Evolutionary conservation across 2,329 filamentous ascomycete genomes (phyloP).

Genomic region (Pseudogymnoascus sp.): DNA sequence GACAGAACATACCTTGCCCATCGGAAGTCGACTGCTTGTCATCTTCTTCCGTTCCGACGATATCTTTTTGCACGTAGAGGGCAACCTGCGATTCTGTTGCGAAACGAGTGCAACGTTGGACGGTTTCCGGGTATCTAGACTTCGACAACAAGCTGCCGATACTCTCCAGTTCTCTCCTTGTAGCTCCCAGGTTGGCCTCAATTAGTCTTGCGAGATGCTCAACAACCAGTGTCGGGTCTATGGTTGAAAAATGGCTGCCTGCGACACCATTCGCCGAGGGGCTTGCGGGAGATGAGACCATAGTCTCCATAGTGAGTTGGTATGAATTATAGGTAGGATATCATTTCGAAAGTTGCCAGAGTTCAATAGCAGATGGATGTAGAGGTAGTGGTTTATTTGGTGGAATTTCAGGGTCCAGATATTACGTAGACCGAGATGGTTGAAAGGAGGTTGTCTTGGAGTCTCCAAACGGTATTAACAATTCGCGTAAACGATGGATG

Average conservation of each 20-base stretch:
- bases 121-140: conserved; percentile 64
- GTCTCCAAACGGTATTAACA: conserved; percentile 7
- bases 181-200: conserved; percentile 66
- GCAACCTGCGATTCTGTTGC: conserved; percentile 80
- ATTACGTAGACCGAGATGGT: neutral
- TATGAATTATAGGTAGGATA: neutral
- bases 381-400: neutral
- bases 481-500: conserved; percentile 10
- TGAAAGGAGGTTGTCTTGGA: conserved; percentile 4
- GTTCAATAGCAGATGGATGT: neutral
- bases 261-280: conserved; percentile 24
- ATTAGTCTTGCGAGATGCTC: conserved; percentile 66
- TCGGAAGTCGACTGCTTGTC: conserved; percentile 24
- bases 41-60: conserved; percentile 32
- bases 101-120: conserved; percentile 82
- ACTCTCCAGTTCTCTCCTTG: conserved; percentile 69
- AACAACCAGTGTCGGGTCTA: conserved; percentile 63
- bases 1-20: conserved; percentile 32
- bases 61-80: conserved; percentile 85
- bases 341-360: neutral
- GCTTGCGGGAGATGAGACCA: conserved; percentile 24
- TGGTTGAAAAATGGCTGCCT: conserved; percentile 39
- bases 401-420: conserved; percentile 2
- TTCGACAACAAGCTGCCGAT: conserved; percentile 76
- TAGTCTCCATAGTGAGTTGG: conserved; percentile 26